Base-by-base conservation (phyloP, 768 basidiomycete species). In the Lentinula sp. region DNA sequence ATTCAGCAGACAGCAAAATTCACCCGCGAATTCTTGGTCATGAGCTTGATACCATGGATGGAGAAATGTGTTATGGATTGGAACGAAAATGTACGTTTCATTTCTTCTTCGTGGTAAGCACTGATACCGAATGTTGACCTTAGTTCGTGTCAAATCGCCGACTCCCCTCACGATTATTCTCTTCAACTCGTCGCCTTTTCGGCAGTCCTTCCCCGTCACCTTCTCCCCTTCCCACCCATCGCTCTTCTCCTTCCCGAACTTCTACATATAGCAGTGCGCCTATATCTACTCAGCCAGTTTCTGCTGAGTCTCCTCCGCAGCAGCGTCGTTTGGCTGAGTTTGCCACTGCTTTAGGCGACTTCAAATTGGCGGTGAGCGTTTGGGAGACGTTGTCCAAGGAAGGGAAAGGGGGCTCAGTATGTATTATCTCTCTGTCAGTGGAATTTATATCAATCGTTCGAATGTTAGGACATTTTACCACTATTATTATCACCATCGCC, bases 31-130 rank as follows among this genome's bases (percentile, higher is more conserved):
- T 89, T 98, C 65, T 79, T 93, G 3, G 86, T 88, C 10, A 93
- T 91, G 85, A 95, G 91, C 68, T 73, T 98, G 49, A 71, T 98
- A 2, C 95, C 95, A 1, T 98, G 92, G 92, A 95, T 98, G 93
- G 96, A 98, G 75, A 92, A 88, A 68, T 88, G 87, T 71, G 90
- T 95, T 5, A 65, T 93, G 50, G 92, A 96, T 64, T 96, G 95
- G 93, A 98, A 97, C 70, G 95, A 98, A 76, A 79, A 79, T 61
- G 88, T 90, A 67, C 51, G 76, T 70, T 52, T 57, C 42, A 56
- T 34, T 54, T 18, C 10, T 31, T 21, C 40, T 32, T 61, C 13
- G 55, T 13, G 23, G 37, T 55, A 39, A 18, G 51, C 51, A 13
- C 13, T 42, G 40, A 60, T 18, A 64, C 61, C 51, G 54, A n/a